Conservation (phyloP, 495 filamentous ascomycete species). For the Darksidea phi region DNA sequence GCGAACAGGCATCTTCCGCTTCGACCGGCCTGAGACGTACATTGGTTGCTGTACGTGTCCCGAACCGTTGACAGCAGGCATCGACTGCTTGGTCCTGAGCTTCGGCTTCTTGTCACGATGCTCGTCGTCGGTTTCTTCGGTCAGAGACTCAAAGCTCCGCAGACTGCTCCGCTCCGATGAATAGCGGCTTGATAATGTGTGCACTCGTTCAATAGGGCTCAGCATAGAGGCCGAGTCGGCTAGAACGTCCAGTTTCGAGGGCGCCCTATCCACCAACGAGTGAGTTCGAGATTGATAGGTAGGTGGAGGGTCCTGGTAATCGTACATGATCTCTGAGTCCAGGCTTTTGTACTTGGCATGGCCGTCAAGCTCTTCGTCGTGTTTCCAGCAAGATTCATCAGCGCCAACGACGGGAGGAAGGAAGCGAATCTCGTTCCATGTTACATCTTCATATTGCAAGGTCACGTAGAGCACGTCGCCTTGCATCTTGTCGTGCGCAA, state of each 20-base stretch:
- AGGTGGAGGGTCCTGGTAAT: conserved; percentile 38
- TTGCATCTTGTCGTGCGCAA: conserved; percentile 39
- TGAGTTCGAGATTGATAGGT: conserved; percentile 37
- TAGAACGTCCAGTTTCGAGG: conserved; percentile 32
- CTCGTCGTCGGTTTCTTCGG: conserved; percentile 35
- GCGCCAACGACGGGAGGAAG: conserved; percentile 28
- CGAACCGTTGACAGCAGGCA: conserved; percentile 29
- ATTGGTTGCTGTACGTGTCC: conserved; percentile 18
- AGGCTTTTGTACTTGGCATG: conserved; percentile 32
- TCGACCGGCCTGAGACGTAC: conserved; percentile 36
- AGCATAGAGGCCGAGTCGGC: conserved; percentile 35
- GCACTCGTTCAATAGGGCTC: conserved; percentile 15
- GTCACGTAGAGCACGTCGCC: conserved; percentile 39
- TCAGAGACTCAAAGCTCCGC: conserved; percentile 30
- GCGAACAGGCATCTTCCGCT: conserved; percentile 36
- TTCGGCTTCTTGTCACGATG: conserved; percentile 38
- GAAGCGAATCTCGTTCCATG: conserved; percentile 36
- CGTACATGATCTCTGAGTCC: conserved; percentile 39
- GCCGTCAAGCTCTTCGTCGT: conserved; percentile 36
- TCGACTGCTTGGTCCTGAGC: conserved; percentile 33
- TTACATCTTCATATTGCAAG: conserved; percentile 34
- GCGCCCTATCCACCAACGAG: conserved; percentile 29
- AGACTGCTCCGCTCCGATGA: conserved; percentile 35
- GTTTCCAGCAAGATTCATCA: conserved; percentile 37
- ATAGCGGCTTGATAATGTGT: conserved; percentile 8